Evolutionary conservation across 768 basidiomycete genomes (phyloP), one percentile per base, ranked within the genome.

Genomic region (Pulveroboletus ravenelii): DNA sequence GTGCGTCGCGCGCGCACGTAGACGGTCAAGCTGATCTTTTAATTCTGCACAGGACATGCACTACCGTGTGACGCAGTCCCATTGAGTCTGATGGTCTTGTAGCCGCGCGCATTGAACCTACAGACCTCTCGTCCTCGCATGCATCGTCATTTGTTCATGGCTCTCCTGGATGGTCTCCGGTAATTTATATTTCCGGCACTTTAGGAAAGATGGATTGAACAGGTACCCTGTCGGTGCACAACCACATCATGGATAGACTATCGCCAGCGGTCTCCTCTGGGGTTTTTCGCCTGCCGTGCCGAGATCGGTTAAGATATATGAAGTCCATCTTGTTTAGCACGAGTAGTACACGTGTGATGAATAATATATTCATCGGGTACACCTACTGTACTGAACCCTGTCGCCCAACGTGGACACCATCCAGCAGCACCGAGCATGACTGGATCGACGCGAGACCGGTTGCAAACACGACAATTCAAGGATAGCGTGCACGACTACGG

Each of bases 401-500:
- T 15, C 14, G 5, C 14, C 5, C 41, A 45, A 44, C 29, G 42
- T 10, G 30, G 20, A 23, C 20, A 23, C 41, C 31, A 20, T 20
- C 31, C 43, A 20, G 10, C 15, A 43, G 25, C 30, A 10, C n/a
- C 31, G 15, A 45, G 6, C 36, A 32, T 42, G 57, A n/a, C 50
- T 0, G 29, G 34, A 9, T 39, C 47, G 27, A 49, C 42, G 23
- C 52, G 51, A 6, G 46, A 41, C 5, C 54, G 54, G 1, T 9
- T 39, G 10, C 58, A 54, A 27, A 56, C 54, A 25, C 50, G 65
- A 8, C 49, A 61, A 10, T 68, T 73, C 60, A 74, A 72, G 57
- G 72, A 73, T 55, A 64, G 70, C 40, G 67, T 75, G 17, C 74
- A 75, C 50, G 73, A 74, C 54, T 71, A 69, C 51, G 72, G 74